Conservation (phyloP, 2,329 filamentous ascomycete species). For the Lecanoromycetidae sp. region DNA sequence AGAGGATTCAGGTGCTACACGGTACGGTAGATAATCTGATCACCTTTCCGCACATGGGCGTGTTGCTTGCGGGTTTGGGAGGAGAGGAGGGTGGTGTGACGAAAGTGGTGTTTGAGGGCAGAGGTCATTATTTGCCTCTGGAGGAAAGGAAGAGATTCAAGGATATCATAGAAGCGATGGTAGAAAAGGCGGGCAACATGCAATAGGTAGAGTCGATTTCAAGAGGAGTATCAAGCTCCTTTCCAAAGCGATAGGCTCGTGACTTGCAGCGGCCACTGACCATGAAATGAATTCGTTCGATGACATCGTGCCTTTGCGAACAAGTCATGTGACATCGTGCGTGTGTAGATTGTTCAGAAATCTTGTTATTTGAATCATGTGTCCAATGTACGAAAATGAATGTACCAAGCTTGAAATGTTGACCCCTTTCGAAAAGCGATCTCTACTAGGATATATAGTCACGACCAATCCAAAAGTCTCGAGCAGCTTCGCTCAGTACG, state of each 20-base stretch:
- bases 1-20: conserved; percentile 65
- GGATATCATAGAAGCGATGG: conserved; percentile 46
- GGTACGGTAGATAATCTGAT: conserved; percentile 68
- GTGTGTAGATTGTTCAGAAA: too few relatives aligned
- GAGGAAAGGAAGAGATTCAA: conserved; percentile 62
- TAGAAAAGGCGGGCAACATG: conserved; percentile 33
- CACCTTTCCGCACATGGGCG: conserved; percentile 53
- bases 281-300: not conserved
- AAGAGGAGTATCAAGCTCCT: not conserved
- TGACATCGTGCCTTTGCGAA: not conserved
- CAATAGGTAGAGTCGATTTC: not conserved
- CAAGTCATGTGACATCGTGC: not conserved
- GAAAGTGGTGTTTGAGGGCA: conserved; percentile 51
- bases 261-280: not conserved
- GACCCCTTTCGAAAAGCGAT: too few relatives aligned
- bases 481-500: too few relatives aligned
- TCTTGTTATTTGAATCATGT: too few relatives aligned
- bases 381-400: too few relatives aligned
- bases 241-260: not conserved
- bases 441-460: too few relatives aligned
- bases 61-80: conserved; percentile 56
- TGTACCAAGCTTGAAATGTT: too few relatives aligned
- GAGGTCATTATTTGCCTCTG: conserved; percentile 63
- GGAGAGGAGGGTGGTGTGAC: conserved; percentile 39
- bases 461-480: too few relatives aligned